A percentile compares a stretch with the other conserved stretches of the same genome.
Conservation (phyloP, 139 green algal species). For the Micractinium sp. region DNA sequence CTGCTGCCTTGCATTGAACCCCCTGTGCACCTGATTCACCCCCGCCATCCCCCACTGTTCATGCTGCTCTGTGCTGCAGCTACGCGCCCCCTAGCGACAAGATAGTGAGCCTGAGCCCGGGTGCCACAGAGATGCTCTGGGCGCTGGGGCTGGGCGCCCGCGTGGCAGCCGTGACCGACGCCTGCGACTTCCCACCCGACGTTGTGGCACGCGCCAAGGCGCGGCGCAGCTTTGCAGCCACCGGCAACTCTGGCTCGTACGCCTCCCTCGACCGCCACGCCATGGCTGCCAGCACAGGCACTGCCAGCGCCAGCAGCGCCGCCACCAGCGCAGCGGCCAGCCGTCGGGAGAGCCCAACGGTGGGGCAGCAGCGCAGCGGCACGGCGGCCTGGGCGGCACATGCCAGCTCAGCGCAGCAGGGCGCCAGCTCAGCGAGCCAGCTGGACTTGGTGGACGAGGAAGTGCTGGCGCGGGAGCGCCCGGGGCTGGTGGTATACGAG, state of each 20-base stretch:
- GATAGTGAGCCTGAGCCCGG: slow-evolving; percentile 78
- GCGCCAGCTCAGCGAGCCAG: not conserved
- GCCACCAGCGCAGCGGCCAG: not conserved
- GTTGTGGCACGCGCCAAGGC: slow-evolving; percentile 40
- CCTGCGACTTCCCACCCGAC: slow-evolving; percentile 76
- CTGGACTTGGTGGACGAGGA: slow-evolving; percentile 72
- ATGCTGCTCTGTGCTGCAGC: not conserved
- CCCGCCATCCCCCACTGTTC: not conserved
- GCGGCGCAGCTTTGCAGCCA: slow-evolving; percentile 29
- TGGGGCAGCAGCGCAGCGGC: not conserved
- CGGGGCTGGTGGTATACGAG: slow-evolving; percentile 73
- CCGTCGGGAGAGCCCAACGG: slow-evolving; percentile 19
- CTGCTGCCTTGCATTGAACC: not conserved
- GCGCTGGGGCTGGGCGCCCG: slow-evolving; percentile 76
- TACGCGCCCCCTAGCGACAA: slow-evolving; percentile 34
- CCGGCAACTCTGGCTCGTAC: not conserved
- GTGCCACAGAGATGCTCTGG: slow-evolving; percentile 81
- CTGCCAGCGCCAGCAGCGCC: not conserved
- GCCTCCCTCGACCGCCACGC: not conserved
- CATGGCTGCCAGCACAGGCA: too few relatives aligned
- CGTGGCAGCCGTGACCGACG: slow-evolving; percentile 74
- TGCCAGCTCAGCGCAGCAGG: not conserved
- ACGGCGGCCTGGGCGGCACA: not conserved
- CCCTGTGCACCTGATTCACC: not conserved
- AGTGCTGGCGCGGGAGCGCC: slow-evolving; percentile 64